Evolutionary conservation across 1,139 yeast species (phyloP).

Genomic region (Lipomyces yarrowii): DNA sequence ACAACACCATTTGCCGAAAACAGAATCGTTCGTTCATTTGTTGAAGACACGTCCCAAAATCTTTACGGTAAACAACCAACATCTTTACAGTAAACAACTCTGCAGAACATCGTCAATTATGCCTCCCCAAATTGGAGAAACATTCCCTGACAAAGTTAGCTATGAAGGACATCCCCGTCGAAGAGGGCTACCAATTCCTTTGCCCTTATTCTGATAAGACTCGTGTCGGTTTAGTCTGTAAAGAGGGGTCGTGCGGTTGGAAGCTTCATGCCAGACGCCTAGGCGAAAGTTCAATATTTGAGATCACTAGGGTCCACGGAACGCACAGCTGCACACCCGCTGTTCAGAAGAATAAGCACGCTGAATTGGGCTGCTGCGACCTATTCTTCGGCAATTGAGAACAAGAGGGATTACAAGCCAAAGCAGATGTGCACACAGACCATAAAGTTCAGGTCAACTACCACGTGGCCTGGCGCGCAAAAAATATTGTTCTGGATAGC

Average conservation of each 20-base stretch:
- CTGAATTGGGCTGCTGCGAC: conserved; percentile 1
- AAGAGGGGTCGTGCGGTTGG: background rate
- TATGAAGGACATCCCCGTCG: background rate
- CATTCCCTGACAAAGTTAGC: background rate
- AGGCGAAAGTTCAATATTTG: background rate
- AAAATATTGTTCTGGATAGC: background rate
- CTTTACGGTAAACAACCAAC: no score
- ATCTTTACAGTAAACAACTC: no score
- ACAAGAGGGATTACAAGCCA: background rate
- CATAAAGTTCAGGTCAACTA: background rate
- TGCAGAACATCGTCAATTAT: no score
- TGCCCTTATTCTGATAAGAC: background rate
- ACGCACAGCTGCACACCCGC: background rate
- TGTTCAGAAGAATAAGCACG: background rate
- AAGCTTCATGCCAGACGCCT: background rate
- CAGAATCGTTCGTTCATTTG: no score
- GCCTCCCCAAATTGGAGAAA: no score
- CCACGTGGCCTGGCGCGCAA: background rate
- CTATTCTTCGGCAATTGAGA: background rate
- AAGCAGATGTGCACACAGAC: background rate
- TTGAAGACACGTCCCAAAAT: no score
- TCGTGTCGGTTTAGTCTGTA: background rate
- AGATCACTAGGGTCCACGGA: background rate
- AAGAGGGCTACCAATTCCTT: background rate
- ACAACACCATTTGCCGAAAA: no score